These are phyloP conservation scores for Nannochloris sp. DNA, from an alignment of 139 green algal genomes.

Conservation along the genomic window DNA sequence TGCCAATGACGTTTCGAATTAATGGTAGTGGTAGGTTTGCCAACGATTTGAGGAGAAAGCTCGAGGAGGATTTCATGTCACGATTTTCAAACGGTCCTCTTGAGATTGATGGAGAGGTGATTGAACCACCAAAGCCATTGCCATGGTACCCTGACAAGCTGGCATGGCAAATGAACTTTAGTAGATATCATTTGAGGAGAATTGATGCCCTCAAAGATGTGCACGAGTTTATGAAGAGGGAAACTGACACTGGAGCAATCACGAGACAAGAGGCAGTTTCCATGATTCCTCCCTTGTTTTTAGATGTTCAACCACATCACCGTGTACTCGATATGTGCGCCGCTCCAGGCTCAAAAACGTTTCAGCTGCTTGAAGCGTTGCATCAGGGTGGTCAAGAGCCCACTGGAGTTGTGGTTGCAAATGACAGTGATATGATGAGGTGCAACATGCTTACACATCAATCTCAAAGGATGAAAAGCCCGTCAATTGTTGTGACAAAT, in stretches of 20 bases:
- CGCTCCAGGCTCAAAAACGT: conserved; percentile 94
- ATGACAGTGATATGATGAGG: conserved; percentile 88
- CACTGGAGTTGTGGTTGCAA: conserved; percentile 85
- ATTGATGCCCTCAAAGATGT: conserved; percentile 51
- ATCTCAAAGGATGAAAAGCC: conserved; percentile 82
- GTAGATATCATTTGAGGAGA: conserved; percentile 66
- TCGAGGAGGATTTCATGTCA: conserved; percentile 65
- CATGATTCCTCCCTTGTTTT: conserved; percentile 95
- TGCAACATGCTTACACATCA: conserved; percentile 98
- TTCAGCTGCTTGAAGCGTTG: conserved; percentile 90
- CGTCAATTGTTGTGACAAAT: conserved; percentile 86
- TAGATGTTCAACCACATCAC: conserved; percentile 91
- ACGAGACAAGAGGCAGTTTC: conserved; percentile 95
- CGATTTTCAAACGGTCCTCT: conserved; percentile 30
- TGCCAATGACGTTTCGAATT: conserved; percentile 96
- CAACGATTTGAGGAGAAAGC: conserved; percentile 51
- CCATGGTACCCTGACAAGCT: conserved; percentile 91
- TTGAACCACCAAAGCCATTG: conserved; percentile 59
- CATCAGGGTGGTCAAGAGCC: conserved; percentile 36
- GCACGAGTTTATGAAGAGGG: conserved; percentile 71
- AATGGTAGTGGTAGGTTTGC: conserved; percentile 86
- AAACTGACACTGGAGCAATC: conserved; percentile 82
- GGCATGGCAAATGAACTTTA: conserved; percentile 88
- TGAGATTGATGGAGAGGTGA: conserved; percentile 41
- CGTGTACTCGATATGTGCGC: conserved; percentile 97